Evolutionary conservation across 1,139 yeast genomes (phyloP).

Genomic region (Candida sanyaensis): DNA sequence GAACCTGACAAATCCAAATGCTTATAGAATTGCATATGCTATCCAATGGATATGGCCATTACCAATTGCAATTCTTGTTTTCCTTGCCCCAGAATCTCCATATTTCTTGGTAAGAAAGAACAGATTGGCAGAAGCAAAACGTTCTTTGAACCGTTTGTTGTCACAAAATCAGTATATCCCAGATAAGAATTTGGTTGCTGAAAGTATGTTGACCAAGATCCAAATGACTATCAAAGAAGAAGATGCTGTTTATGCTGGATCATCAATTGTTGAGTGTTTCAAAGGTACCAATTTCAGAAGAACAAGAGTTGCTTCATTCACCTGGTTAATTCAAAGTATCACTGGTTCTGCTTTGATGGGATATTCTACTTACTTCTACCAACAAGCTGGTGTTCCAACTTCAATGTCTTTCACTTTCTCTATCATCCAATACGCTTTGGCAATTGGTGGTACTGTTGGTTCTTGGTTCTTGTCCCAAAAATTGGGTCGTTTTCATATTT

Average conservation of each 20-base stretch:
- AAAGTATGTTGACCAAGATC: conserved; percentile 43
- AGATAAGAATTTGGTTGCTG: conserved; percentile 35
- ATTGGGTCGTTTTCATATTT: conserved; percentile 53
- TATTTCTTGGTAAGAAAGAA: conserved; percentile 46
- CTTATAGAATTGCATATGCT: conserved; percentile 45
- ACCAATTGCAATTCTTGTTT: conserved; percentile 40
- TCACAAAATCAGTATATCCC: conserved; percentile 35
- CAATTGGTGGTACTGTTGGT: conserved; percentile 49
- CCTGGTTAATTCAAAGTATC: conserved; percentile 51
- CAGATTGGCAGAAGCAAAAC: conserved; percentile 33
- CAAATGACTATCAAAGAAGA: conserved; percentile 49
- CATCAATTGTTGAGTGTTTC: conserved; percentile 51
- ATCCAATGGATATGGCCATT: conserved; percentile 67
- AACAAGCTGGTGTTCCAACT: conserved; percentile 47
- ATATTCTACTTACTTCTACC: conserved; percentile 54
- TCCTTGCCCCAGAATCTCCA: conserved; percentile 44
- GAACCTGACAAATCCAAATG: conserved; percentile 24
- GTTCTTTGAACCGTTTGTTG: conserved; percentile 34
- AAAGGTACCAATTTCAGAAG: conserved; percentile 52
- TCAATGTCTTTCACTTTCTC: conserved; percentile 47
- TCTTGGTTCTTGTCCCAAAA: conserved; percentile 53
- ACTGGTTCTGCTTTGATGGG: conserved; percentile 57
- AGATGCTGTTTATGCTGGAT: conserved; percentile 28
- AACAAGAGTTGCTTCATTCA: conserved; percentile 52
- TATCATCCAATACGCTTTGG: conserved; percentile 48